Base-by-base conservation (phyloP, 2,329 filamentous ascomycete species). In the Fusarium pilosicola region DNA sequence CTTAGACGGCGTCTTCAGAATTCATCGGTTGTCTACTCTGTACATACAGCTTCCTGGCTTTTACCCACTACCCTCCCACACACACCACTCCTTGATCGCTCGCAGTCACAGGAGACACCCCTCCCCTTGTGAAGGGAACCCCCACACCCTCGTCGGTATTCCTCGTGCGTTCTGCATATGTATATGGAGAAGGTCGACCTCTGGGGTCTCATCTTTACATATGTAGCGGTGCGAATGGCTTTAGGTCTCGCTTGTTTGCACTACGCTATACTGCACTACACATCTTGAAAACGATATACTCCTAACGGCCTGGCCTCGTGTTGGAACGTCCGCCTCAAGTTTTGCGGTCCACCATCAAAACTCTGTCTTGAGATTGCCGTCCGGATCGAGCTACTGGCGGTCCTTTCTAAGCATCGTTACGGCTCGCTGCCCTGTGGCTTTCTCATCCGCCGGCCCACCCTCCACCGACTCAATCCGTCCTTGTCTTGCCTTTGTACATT, bases 101-200 rank as follows among this genome's bases (percentile, higher is more conserved):
- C 71, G 62, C 46, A 52, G 57, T 64, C 62, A 61, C 63, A 68
- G 24, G 42, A 61, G 49, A 59, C 65, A 62, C 74, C 67, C 62
- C 68, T 52, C 56, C 66, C 63, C 65, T 68, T 64, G 54, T 42
- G 45, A 71, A 49, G 58, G 49, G 49, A 64, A 69, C 41, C 62
- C 70, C 64, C 68, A 61, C 71, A 71, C 74, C 76, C 74, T 74
- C 66, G 68, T 66, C 71, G 76, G 74, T 78, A 77, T 68, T 76
- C 74, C 71, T 76, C 76, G 68, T 77, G 74, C 73, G 60, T 63
- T 57, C 70, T 78, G 68, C 74, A 73, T 73, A 70, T 72, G 71
- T 77, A 77, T 65, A 74, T 74, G 67, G 70, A 71, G 70, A 72
- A 72, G 65, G 54, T 73, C 75, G 57, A 71, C 74, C 70, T 74